These are phyloP conservation scores for Gracilaria vermiculophylla DNA, from an alignment of 23 red algal species.

Conservation along the genomic window DNA sequence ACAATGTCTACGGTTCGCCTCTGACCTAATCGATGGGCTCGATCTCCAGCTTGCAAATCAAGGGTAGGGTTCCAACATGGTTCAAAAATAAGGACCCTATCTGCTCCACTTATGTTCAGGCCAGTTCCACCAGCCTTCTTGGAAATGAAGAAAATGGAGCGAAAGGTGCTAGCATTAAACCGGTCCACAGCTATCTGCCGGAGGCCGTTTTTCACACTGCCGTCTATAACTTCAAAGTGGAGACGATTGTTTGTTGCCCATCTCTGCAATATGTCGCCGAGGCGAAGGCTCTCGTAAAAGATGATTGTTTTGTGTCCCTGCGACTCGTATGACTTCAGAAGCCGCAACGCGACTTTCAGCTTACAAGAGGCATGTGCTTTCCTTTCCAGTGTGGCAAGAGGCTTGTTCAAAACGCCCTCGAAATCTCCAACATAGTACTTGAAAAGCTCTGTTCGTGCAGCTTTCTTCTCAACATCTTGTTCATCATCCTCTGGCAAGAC, in stretches of 20 bases:
- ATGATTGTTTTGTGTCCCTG: slow-evolving; percentile 83
- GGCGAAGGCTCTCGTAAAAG: slow-evolving; percentile 74
- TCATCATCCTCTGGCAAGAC: slow-evolving; percentile 58
- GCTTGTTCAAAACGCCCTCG: not conserved
- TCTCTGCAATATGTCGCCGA: slow-evolving; percentile 74
- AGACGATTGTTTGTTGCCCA: slow-evolving; percentile 58
- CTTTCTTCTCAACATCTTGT: slow-evolving; percentile 39
- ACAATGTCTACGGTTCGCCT: slow-evolving; percentile 78
- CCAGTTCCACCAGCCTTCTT: slow-evolving; percentile 87
- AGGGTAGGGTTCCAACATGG: slow-evolving; percentile 89
- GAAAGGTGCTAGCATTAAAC: slow-evolving; percentile 77
- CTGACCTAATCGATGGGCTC: slow-evolving; percentile 95
- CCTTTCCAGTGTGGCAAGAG: slow-evolving; percentile 33
- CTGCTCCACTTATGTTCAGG: slow-evolving; percentile 87
- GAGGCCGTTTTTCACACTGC: slow-evolving; percentile 52
- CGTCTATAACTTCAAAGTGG: slow-evolving; percentile 77
- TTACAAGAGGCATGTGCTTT: slow-evolving; percentile 59
- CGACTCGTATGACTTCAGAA: slow-evolving; percentile 57
- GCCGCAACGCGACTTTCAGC: slow-evolving; percentile 47
- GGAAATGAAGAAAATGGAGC: slow-evolving; percentile 80
- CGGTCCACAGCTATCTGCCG: slow-evolving; percentile 80
- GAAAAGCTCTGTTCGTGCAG: slow-evolving; percentile 10
- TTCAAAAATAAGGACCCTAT: slow-evolving; percentile 91
- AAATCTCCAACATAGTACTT: slow-evolving; percentile 43
- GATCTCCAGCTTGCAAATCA: slow-evolving; percentile 92